A percentile compares a stretch with the other conserved stretches of the same genome.
Evolutionary conservation across 2,329 filamentous ascomycete species (phyloP).

Genomic region (Akanthomyces uredinophilus): DNA sequence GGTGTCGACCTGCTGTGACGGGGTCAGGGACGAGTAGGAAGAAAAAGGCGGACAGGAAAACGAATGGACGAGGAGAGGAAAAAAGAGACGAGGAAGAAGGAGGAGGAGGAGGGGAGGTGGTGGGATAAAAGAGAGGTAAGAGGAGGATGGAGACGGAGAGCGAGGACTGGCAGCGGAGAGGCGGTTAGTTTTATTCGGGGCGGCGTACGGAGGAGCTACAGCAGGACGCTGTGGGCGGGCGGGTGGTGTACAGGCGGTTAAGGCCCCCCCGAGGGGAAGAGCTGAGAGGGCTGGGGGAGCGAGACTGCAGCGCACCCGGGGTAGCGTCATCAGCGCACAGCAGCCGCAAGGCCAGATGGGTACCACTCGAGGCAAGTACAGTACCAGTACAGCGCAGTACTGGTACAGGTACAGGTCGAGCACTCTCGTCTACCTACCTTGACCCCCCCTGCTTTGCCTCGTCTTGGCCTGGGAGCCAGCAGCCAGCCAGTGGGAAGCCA

Average conservation of each 20-base stretch:
- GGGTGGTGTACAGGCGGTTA: too few relatives aligned
- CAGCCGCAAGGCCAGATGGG: background rate
- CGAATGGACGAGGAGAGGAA: slow-evolving; percentile 42
- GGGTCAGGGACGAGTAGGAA: slow-evolving; percentile 43
- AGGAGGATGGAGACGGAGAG: slow-evolving; percentile 49
- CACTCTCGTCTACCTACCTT: background rate
- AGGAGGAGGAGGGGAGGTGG: slow-evolving; percentile 32
- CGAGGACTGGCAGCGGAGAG: slow-evolving; percentile 11
- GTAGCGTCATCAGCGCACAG: background rate
- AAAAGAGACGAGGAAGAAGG: slow-evolving; percentile 25
- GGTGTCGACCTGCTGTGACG: slow-evolving; percentile 30
- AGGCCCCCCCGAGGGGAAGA: too few relatives aligned
- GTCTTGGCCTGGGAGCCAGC: background rate
- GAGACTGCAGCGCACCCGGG: background rate
- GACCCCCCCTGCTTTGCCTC: background rate
- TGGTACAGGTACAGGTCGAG: background rate
- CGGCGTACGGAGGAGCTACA: background rate
- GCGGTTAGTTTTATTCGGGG: slow-evolving; percentile 15
- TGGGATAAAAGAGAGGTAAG: slow-evolving; percentile 43
- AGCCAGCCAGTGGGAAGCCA: background rate
- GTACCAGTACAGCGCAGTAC: background rate
- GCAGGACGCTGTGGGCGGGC: too few relatives aligned
- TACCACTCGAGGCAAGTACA: background rate
- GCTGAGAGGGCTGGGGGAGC: background rate
- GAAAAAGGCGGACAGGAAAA: slow-evolving; percentile 41